Conservation (phyloP, 2,329 filamentous ascomycete genomes). For the Ophiosphaerella narmari region DNA sequence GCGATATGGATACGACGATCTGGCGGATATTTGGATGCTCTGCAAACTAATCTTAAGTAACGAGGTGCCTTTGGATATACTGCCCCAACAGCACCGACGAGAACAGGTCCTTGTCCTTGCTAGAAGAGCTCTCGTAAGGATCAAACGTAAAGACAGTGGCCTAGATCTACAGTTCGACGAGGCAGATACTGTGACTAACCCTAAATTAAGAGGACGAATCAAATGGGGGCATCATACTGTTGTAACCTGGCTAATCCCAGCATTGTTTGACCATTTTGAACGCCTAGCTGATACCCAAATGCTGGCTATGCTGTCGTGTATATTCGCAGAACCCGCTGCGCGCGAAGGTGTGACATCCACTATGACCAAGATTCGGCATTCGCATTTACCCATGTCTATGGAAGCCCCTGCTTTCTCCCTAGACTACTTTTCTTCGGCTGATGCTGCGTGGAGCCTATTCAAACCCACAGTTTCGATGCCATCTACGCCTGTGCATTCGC, state of each 20-base stretch:
- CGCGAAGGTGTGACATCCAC: constrained; percentile 46
- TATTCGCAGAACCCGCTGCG: constrained; percentile 57
- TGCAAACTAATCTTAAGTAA: constrained; percentile 76
- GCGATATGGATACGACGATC: constrained; percentile 69
- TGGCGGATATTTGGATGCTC: constrained; percentile 84
- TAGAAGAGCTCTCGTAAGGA: constrained; percentile 60
- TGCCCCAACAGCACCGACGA: constrained; percentile 59
- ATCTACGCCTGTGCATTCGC: constrained; percentile 38
- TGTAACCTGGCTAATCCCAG: constrained; percentile 61
- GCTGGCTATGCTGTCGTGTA: constrained; percentile 67
- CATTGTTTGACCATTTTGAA: constrained; percentile 65
- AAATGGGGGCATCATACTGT: constrained; percentile 64
- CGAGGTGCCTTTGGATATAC: constrained; percentile 71
- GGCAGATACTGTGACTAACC: constrained; percentile 44
- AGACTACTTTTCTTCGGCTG: constrained; percentile 52
- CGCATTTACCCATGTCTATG: constrained; percentile 47
- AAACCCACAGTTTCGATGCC: constrained; percentile 43
- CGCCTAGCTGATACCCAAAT: constrained; percentile 65
- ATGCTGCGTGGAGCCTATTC: constrained; percentile 51
- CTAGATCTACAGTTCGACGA: constrained; percentile 55
- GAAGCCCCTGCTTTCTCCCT: constrained; percentile 53
- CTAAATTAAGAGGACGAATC: constrained; percentile 50
- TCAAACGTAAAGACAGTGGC: constrained; percentile 56
- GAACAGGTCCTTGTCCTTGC: constrained; percentile 73
- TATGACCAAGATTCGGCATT: constrained; percentile 42